Evolutionary conservation across 2,329 filamentous ascomycete genomes (phyloP).

Genomic region (Colletotrichum lupini): DNA sequence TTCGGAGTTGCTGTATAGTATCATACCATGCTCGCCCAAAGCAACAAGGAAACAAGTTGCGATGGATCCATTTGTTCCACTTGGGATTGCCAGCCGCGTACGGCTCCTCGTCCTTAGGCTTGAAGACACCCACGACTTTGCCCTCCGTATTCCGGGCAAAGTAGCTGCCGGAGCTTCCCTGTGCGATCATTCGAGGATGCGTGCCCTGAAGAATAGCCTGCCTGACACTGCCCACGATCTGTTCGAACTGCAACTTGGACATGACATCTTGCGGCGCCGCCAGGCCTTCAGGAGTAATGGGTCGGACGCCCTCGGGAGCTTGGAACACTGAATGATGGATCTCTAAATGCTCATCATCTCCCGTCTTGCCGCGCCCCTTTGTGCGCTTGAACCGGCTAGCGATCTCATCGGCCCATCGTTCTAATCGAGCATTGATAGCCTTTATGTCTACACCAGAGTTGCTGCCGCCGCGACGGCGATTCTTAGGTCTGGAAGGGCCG

Average conservation of each 20-base stretch:
- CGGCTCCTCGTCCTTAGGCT: slow-evolving; percentile 98
- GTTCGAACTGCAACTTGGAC: slow-evolving; percentile 85
- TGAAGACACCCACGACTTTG: slow-evolving; percentile 97
- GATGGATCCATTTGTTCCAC: slow-evolving; percentile 99
- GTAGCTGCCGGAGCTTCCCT: slow-evolving; percentile 97
- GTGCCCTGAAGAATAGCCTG: slow-evolving; percentile 89
- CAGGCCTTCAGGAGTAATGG: slow-evolving; percentile 80
- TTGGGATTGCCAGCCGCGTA: slow-evolving; percentile 98
- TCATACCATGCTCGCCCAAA: slow-evolving; percentile 88
- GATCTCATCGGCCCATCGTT: slow-evolving; percentile 98
- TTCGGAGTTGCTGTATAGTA: slow-evolving; percentile 22
- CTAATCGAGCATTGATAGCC: slow-evolving; percentile 94
- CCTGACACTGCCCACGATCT: slow-evolving; percentile 89
- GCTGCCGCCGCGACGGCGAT: slow-evolving; percentile 64
- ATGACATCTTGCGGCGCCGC: slow-evolving; percentile 74
- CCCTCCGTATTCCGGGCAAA: slow-evolving; percentile 93
- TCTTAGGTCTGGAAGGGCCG: slow-evolving; percentile 48
- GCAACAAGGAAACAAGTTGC: slow-evolving; percentile 96
- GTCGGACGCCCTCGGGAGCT: slow-evolving; percentile 86
- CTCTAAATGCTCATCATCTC: slow-evolving; percentile 88
- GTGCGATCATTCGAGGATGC: slow-evolving; percentile 95
- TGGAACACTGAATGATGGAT: slow-evolving; percentile 99
- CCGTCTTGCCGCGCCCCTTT: slow-evolving; percentile 77
- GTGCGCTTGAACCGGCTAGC: slow-evolving; percentile 94
- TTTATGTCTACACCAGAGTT: slow-evolving; percentile 97